Base-by-base conservation (phyloP, 371 early-diverging fungal species). In the Lichtheimia corymbifera region DNA sequence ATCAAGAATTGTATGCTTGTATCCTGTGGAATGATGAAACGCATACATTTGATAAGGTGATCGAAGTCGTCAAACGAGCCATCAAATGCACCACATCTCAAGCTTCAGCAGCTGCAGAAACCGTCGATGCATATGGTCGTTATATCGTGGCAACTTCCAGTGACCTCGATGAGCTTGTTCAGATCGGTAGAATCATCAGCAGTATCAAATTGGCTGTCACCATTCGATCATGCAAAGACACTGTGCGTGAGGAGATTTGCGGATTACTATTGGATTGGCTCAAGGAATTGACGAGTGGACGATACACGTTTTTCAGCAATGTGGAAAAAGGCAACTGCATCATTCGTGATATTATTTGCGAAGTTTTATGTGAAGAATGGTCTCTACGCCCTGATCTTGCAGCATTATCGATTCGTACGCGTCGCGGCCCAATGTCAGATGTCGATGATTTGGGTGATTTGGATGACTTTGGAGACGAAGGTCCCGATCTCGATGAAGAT, bases 11-110 rank as follows among this genome's bases (percentile, higher is more conserved):
- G 1, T 91, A 83, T 62, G 83, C 87, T 0, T 82, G 89, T 54
- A 80, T 94, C 15, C 77, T 98, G 45, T 98, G 97, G 97, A 97
- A 98, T 72, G 98, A 98, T 72, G 97, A 98, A 70, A 80, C 83
- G 18, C 98, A 98, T 65, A 92, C 93, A 2, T 97, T 95, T 73
- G 83, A 91, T 59, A 92, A 92, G 55, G 97, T 96, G 35, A 96
- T 95, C 47, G 81, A 84, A 41, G 84, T 89, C 50, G 88, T 94
- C 40, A 73, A 73, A 18, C 75, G 79, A 14, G 88, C 92, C 5
- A 83, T 87, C 22, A 63, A 70, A 17, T 89, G 90, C 68, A 64
- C 84, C 3, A 66, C 73, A 20, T 17, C 52, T 5, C 59, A 68
- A 20, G 73, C 73, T 0, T 51, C 42, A 15, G 35, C 35, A 17